phyloP scores from a whole-genome alignment of 2,329 filamentous ascomycete species.

The Pestalotiopsis sp. region DNA sequence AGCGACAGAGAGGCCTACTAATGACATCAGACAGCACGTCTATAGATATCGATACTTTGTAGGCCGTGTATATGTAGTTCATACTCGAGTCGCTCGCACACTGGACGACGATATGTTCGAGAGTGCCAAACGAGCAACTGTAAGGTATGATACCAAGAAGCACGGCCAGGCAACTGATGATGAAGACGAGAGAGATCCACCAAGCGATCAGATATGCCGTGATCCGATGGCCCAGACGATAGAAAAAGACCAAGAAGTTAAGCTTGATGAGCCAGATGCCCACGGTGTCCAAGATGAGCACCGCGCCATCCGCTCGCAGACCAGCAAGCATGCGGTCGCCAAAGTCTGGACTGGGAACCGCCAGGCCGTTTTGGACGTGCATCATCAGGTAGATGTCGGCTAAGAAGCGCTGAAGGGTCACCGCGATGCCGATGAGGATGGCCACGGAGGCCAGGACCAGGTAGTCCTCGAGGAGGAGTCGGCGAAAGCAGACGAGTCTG shows the following conservation, averaged over 20 bases:
- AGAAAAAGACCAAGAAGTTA: constrained; percentile 20
- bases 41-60: constrained; percentile 7
- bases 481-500: constrained; percentile 3
- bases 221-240: constrained; percentile 13
- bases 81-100: not conserved
- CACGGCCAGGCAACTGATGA: constrained; percentile 10
- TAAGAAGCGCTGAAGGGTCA: not conserved
- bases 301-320: not conserved
- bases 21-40: constrained; percentile 18
- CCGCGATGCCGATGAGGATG: not conserved
- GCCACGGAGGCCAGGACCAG: not conserved
- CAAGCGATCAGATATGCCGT: constrained; percentile 15
- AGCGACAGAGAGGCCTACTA: constrained; percentile 14
- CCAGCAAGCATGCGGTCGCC: not conserved
- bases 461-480: constrained; percentile 9
- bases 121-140: constrained; percentile 16
- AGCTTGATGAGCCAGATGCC: constrained; percentile 19
- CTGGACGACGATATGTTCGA: constrained; percentile 10
- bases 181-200: constrained; percentile 18
- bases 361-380: not conserved
- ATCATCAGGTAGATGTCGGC: not conserved
- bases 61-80: constrained; percentile 14
- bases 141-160: constrained; percentile 14
- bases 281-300: not conserved
- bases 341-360: not conserved